These are phyloP conservation scores for Canavalia ensiformis DNA, from an alignment of 306 rosid genomes.

Conservation along the genomic window DNA sequence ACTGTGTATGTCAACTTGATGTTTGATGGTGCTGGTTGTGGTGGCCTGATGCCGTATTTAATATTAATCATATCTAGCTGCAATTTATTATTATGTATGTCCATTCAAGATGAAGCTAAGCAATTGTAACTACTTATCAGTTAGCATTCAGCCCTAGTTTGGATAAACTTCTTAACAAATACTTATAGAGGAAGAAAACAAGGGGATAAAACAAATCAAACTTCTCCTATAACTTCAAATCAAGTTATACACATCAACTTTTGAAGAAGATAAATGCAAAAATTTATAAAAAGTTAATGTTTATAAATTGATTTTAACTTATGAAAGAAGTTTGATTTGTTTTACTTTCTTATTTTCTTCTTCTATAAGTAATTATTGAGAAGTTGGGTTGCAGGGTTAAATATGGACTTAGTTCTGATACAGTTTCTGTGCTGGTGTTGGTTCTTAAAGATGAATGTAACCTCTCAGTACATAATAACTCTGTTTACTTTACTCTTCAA, in stretches of 20 bases:
- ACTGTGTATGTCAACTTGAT: conserved; percentile 15
- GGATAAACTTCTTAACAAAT: too few species aligned
- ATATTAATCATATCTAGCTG: not conserved
- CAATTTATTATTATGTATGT: conserved; percentile 28
- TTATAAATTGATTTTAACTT: too few species aligned
- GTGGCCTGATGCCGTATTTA: conserved; percentile 1
- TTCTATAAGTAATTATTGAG: too few species aligned
- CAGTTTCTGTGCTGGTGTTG: conserved; percentile 17
- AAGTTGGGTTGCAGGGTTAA: too few species aligned
- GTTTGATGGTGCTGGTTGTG: conserved; percentile 16
- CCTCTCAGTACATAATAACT: conserved; percentile 33
- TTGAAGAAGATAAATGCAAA: too few species aligned
- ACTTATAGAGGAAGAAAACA: too few species aligned
- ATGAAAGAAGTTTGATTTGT: too few species aligned
- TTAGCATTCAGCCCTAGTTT: not conserved
- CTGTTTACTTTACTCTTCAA: conserved; percentile 44
- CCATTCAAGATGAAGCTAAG: conserved; percentile 29
- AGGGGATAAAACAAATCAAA: too few species aligned
- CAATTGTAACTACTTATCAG: conserved; percentile 4
- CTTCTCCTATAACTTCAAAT: too few species aligned
- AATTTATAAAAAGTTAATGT: too few species aligned
- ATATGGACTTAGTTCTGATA: conserved; percentile 6
- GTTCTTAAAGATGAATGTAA: conserved; percentile 36
- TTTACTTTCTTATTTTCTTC: too few species aligned
- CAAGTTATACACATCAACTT: too few species aligned